Evolutionary conservation across 2,329 filamentous ascomycete genomes (phyloP).

Genomic region (Fusarium sarcochroum): DNA sequence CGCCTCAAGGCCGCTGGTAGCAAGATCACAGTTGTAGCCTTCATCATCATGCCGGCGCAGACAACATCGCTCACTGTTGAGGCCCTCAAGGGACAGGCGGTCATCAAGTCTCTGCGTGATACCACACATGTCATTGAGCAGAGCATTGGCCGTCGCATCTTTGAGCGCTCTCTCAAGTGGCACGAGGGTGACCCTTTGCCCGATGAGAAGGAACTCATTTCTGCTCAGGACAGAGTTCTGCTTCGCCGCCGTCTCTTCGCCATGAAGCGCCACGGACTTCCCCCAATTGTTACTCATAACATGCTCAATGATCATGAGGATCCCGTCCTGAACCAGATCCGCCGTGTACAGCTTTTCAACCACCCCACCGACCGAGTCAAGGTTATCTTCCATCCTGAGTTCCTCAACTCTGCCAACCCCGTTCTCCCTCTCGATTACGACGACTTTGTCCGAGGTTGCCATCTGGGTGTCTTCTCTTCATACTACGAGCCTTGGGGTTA

Average conservation of each 20-base stretch:
- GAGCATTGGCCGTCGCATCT: constrained; percentile 92
- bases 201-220: constrained; percentile 96
- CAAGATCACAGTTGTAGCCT: constrained; percentile 95
- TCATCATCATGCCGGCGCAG: constrained; percentile 98
- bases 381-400: constrained; percentile 97
- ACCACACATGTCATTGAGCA: constrained; percentile 94
- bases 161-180: constrained; percentile 95
- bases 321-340: constrained; percentile 94
- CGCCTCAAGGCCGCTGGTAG: constrained; percentile 86
- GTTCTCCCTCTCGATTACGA: constrained; percentile 97
- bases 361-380: constrained; percentile 95
- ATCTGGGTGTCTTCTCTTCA: constrained; percentile 94
- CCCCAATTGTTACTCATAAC: constrained; percentile 98
- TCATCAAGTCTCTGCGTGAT: constrained; percentile 95
- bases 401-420: constrained; percentile 94
- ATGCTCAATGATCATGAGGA: constrained; percentile 96
- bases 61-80: constrained; percentile 96
- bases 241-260: constrained; percentile 92
- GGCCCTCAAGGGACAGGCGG: constrained; percentile 94
- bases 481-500: constrained; percentile 99
- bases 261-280: constrained; percentile 92
- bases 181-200: constrained; percentile 94
- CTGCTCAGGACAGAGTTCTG: constrained; percentile 90
- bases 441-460: constrained; percentile 97
- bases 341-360: constrained; percentile 97